Evolutionary conservation across 768 basidiomycete genomes (phyloP), one percentile per base, ranked within the genome.

Genomic region (Agaricus bisporus): DNA sequence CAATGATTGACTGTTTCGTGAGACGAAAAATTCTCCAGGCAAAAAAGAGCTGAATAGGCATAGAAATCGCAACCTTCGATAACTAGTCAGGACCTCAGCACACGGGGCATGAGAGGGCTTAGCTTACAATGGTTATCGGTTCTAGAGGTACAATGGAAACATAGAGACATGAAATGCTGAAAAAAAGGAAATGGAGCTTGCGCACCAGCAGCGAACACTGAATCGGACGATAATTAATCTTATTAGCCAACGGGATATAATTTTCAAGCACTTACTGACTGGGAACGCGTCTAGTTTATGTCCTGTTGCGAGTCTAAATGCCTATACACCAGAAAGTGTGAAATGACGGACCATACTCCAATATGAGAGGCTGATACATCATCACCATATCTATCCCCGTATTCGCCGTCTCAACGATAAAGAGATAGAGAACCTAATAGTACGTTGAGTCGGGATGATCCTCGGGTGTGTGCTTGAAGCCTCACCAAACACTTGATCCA

Each of bases 41-140:
- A 45, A 76, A 69, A 63, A 75, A 76, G 9, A 78, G 57, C 59
- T 78, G 76, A 17, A 78, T 76, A 0, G 75, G 74, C 6, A 74
- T 76, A 2, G 75, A 78, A 6, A 76, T 66, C 1, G 69, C 64
- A 3, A 74, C 73, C 73, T 73, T 48, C 2, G 17, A 20, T 3
- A 14, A 6, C 5, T 6, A 3, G 25, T 45, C 15, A 48, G 17
- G 10, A 11, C 3, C 7, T 15, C n/a, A 14, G 7, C 32, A 7
- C 20, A 22, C 36, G 4, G 36, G 4, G 11, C 5, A 36, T 46
- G 9, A 28, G 11, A 8, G 26, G 22, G 4, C 22, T n/a, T 36
- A 10, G 15, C 64, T 51, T 45, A 70, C 71, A 35, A 68, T 70
- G 37, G 70, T 50, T 11, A 70, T 51, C 0, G 70, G 70, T 49